Percentiles rank a stretch among this genome's conserved stretches.
These are phyloP conservation scores for Pseudovirgaria hyperparasitica DNA, from an alignment of 2,329 filamentous ascomycete species.

Conservation along the genomic window DNA sequence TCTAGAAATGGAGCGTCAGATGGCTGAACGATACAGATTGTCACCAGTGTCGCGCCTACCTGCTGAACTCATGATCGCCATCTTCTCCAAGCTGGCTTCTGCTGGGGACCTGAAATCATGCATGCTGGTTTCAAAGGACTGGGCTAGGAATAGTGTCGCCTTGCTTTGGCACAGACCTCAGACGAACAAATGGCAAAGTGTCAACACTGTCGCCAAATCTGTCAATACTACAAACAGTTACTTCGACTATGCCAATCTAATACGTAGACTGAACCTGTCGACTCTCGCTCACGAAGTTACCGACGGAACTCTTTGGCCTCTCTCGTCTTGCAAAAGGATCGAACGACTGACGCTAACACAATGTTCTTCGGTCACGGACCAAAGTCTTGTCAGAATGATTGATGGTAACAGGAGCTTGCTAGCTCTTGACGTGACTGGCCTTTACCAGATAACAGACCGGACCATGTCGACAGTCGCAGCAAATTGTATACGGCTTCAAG, in stretches of 20 bases:
- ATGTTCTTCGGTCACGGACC: slow-evolving; percentile 74
- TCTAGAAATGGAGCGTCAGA: slow-evolving; percentile 43
- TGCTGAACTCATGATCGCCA: slow-evolving; percentile 85
- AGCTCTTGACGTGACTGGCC: slow-evolving; percentile 78
- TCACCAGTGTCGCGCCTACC: slow-evolving; percentile 78
- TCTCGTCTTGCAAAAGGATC: slow-evolving; percentile 76
- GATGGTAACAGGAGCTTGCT: slow-evolving; percentile 68
- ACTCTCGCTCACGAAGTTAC: slow-evolving; percentile 63
- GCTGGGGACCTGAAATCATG: slow-evolving; percentile 70
- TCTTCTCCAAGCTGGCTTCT: slow-evolving; percentile 72
- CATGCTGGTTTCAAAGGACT: slow-evolving; percentile 88
- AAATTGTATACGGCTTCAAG: slow-evolving; percentile 76
- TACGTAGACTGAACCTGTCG: slow-evolving; percentile 85
- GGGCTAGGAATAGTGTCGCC: slow-evolving; percentile 86
- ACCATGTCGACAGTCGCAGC: slow-evolving; percentile 67
- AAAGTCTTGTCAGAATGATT: slow-evolving; percentile 67
- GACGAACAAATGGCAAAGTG: slow-evolving; percentile 75
- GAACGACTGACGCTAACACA: slow-evolving; percentile 88
- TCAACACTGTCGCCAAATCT: slow-evolving; percentile 68
- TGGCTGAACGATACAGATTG: slow-evolving; percentile 52
- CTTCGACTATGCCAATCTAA: slow-evolving; percentile 80
- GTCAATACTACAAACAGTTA: slow-evolving; percentile 61
- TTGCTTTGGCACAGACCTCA: slow-evolving; percentile 89
- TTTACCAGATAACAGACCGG: slow-evolving; percentile 67
- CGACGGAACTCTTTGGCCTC: slow-evolving; percentile 76